Evolutionary conservation across 805 yeast genomes (phyloP).

Genomic region (Candida xiaguanensis): DNA sequence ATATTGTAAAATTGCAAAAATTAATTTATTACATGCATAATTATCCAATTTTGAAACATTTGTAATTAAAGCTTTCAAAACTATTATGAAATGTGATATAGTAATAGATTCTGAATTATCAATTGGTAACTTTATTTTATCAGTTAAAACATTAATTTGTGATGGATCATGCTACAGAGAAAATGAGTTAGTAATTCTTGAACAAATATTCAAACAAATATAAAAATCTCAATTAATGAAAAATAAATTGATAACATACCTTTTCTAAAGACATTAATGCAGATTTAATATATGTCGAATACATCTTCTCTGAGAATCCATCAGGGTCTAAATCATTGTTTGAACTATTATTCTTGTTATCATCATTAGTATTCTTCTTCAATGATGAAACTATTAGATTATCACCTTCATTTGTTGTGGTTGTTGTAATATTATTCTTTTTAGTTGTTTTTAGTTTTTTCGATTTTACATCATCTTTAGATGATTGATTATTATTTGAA

Average conservation of each 20-base stretch:
- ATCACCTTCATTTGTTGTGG: constrained; percentile 12
- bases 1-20: constrained; percentile 59
- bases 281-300: constrained; percentile 49
- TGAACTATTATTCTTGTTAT: constrained; percentile 8
- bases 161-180: constrained; percentile 39
- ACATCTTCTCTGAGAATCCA: constrained; percentile 26
- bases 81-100: constrained; percentile 46
- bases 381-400: constrained; percentile 3
- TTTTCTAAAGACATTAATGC: constrained; percentile 69
- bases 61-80: constrained; percentile 56
- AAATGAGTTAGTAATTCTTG: constrained; percentile 4
- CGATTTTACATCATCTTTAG: constrained; percentile 11
- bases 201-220: neutral
- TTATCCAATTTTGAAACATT: constrained; percentile 69
- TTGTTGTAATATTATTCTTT: constrained; percentile 11
- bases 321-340: constrained; percentile 13
- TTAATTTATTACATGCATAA: constrained; percentile 46
- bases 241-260: constrained; percentile 23
- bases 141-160: constrained; percentile 56
- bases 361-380: neutral
- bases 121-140: constrained; percentile 53
- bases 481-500: constrained; percentile 1
- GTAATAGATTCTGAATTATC: constrained; percentile 53
- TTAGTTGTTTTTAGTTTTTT: constrained; percentile 14
- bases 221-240: neutral